Evolutionary conservation across 169 alveolate genomes (phyloP).

Genomic region (Eimeria acervulina): DNA sequence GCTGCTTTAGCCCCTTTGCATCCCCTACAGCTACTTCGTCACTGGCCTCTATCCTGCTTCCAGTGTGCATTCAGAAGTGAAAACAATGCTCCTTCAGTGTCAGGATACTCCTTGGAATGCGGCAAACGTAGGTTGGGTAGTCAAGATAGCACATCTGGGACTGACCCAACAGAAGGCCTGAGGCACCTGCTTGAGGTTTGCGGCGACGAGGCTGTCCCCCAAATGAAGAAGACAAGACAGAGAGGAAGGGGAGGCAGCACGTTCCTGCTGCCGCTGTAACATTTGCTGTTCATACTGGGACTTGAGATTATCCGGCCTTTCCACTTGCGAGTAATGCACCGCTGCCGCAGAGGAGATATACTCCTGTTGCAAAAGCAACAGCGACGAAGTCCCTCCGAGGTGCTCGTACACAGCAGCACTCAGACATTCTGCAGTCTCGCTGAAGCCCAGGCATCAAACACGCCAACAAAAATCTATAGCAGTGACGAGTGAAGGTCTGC

Average conservation of each 20-base stretch:
- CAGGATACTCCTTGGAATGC: not conserved
- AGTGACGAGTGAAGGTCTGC: not conserved
- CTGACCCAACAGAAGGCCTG: conserved; percentile 39
- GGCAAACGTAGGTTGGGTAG: not conserved
- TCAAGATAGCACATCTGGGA: not conserved
- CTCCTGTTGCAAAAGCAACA: conserved; percentile 51
- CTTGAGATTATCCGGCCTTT: not conserved
- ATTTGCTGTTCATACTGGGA: not conserved
- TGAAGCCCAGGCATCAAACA: not conserved
- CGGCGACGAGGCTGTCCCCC: conserved; percentile 49
- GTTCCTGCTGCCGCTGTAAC: conserved; percentile 34
- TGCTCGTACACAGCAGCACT: conserved; percentile 71
- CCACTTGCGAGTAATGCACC: not conserved
- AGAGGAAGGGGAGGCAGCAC: conserved; percentile 30
- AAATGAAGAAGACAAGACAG: conserved; percentile 51
- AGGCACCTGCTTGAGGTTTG: conserved; percentile 36
- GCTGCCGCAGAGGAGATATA: not conserved
- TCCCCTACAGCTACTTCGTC: not conserved
- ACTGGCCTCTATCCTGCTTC: not conserved
- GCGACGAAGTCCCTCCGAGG: conserved; percentile 64
- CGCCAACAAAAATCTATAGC: not conserved
- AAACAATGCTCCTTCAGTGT: not conserved
- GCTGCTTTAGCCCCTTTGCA: not conserved
- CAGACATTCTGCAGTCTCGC: conserved; percentile 52
- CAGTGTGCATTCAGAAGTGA: not conserved